A percentile compares a stretch with the other conserved stretches of the same genome.
These are phyloP conservation scores for Trichoderma koningiopsis DNA, from an alignment of 2,329 filamentous ascomycete genomes.

Conservation along the genomic window DNA sequence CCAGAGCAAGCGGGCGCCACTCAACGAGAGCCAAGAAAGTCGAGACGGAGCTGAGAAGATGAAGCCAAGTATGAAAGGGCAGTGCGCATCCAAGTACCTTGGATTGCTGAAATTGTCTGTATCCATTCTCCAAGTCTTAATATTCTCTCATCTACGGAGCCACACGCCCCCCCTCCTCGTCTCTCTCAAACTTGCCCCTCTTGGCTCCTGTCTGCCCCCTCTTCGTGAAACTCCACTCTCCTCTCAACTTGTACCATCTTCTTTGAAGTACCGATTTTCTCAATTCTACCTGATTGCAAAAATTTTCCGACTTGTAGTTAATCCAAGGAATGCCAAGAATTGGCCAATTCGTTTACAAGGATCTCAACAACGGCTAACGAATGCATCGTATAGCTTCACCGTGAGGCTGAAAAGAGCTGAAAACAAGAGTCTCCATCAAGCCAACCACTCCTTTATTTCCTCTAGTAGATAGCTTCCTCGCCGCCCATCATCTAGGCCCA, in stretches of 20 bases:
- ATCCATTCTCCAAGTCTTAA: neutral
- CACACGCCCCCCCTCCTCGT: neutral
- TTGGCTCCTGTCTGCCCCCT: constrained; percentile 4
- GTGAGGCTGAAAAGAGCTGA: constrained; percentile 3
- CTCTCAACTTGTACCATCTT: neutral
- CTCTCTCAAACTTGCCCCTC: neutral
- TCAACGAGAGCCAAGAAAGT: neutral
- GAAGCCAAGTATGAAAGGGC: neutral
- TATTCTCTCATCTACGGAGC: neutral
- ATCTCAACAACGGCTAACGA: neutral
- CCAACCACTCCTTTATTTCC: neutral
- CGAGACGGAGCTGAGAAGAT: neutral
- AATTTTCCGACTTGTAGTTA: neutral
- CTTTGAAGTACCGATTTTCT: neutral
- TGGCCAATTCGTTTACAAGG: neutral
- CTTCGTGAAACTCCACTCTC: neutral
- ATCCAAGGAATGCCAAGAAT: neutral
- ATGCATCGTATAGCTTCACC: neutral
- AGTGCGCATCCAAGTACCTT: neutral
- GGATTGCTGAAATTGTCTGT: neutral
- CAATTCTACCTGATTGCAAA: neutral
- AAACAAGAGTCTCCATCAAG: neutral
- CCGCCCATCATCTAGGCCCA: neutral
- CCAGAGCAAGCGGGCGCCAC: neutral
- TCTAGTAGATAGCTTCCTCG: constrained; percentile 30